Conservation (phyloP, 2,329 filamentous ascomycete species). For the Pseudohalonectria lignicola region DNA sequence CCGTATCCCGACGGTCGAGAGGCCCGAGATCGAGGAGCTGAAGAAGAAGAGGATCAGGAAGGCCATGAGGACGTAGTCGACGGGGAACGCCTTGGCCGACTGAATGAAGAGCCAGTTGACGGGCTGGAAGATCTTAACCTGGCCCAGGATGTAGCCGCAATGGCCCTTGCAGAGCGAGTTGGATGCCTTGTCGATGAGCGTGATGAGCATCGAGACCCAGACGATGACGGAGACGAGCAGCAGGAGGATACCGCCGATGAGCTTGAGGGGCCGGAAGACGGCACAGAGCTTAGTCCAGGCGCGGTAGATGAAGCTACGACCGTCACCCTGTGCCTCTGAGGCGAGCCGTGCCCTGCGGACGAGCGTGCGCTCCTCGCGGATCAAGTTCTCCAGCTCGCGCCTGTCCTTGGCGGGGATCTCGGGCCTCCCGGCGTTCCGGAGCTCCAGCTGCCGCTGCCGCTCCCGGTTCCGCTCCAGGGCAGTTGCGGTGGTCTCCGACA, state of each 20-base stretch:
- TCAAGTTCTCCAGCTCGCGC: constrained; percentile 75
- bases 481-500: constrained; percentile 65
- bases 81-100: constrained; percentile 72
- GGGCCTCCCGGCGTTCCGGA: constrained; percentile 66
- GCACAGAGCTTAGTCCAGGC: constrained; percentile 73
- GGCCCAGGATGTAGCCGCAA: constrained; percentile 85
- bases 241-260: constrained; percentile 72
- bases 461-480: constrained; percentile 83
- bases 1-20: constrained; percentile 80
- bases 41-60: constrained; percentile 82
- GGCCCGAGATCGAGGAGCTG: constrained; percentile 73
- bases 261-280: constrained; percentile 77
- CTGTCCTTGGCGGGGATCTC: constrained; percentile 76
- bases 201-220: constrained; percentile 90
- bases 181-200: constrained; percentile 88
- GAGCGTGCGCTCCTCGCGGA: constrained; percentile 84
- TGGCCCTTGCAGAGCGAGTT: constrained; percentile 86
- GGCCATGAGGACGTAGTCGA: constrained; percentile 86
- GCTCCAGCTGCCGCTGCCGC: constrained; percentile 81
- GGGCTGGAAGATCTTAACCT: constrained; percentile 87
- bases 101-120: constrained; percentile 83
- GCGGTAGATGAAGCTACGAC: constrained; percentile 61
- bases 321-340: constrained; percentile 68
- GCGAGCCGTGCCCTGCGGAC: constrained; percentile 82
- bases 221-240: constrained; percentile 64